A percentile compares a stretch with the other conserved stretches of the same genome.
Conservation (phyloP, 768 basidiomycete species). For the Tephrocybe sp. region DNA sequence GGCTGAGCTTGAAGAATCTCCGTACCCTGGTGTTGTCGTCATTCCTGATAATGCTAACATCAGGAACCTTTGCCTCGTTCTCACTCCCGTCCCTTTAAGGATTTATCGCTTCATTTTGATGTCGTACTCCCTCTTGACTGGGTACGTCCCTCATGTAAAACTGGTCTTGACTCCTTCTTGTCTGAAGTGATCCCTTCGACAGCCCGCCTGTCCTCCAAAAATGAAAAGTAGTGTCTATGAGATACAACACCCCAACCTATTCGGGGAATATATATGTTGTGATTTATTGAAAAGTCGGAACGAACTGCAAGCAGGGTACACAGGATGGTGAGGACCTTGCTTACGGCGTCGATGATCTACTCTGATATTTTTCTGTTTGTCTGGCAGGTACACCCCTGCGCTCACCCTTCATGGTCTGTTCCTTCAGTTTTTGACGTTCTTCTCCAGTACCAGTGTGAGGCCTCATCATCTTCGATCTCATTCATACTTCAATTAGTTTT, state of each 20-base stretch:
- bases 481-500: not conserved
- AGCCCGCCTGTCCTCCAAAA: slow-evolving; percentile 35
- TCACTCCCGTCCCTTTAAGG: slow-evolving; percentile 44
- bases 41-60: slow-evolving; percentile 42
- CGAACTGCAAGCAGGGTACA: slow-evolving; percentile 24
- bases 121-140: slow-evolving; percentile 35
- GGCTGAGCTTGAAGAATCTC: slow-evolving; percentile 36
- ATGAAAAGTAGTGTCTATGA: slow-evolving; percentile 28
- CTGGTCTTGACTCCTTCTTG: not conserved
- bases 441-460: slow-evolving; percentile 12
- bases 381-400: slow-evolving; percentile 37
- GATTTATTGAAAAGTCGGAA: slow-evolving; percentile 30
- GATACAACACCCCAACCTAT: slow-evolving; percentile 41
- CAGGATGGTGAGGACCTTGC: slow-evolving; percentile 33
- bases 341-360: too few species aligned
- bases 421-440: slow-evolving; percentile 21
- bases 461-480: not conserved
- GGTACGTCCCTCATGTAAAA: slow-evolving; percentile 22
- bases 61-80: slow-evolving; percentile 39
- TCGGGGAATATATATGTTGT: slow-evolving; percentile 37
- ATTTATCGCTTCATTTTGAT: slow-evolving; percentile 37
- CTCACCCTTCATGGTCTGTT: slow-evolving; percentile 43
- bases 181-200: not conserved
- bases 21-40: slow-evolving; percentile 42
- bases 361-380: not conserved